phyloP scores from a whole-genome alignment of 2,329 filamentous ascomycete genomes.

The Penicillium olsonii region DNA sequence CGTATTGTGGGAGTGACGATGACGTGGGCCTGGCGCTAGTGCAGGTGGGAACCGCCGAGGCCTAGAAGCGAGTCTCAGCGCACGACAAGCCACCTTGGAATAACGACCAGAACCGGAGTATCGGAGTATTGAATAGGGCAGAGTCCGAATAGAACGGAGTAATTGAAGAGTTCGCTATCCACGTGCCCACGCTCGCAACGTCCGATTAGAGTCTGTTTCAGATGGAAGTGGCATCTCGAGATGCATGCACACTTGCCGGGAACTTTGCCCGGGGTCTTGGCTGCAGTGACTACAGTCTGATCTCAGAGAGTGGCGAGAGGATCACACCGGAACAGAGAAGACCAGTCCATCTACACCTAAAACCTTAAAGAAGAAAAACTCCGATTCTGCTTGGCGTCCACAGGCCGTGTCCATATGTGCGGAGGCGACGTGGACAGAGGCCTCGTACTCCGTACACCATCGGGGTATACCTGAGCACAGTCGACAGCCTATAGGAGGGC shows the following conservation, averaged over 20 bases:
- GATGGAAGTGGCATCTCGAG: neutral
- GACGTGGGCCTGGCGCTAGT: slow-evolving; percentile 5
- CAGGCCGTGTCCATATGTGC: neutral
- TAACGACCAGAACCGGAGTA: slow-evolving; percentile 1
- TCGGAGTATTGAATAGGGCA: too few species aligned
- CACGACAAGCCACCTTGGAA: slow-evolving; percentile 1
- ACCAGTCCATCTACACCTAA: neutral
- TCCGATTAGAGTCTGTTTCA: neutral
- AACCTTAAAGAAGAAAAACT: neutral
- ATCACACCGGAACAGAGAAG: too few species aligned
- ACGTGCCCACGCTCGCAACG: neutral
- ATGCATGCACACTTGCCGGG: slow-evolving; percentile 2
- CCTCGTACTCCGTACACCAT: too few species aligned
- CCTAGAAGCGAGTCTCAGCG: neutral
- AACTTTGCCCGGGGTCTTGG: neutral
- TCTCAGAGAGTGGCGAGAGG: slow-evolving; percentile 6
- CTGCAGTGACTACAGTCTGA: slow-evolving; percentile 5
- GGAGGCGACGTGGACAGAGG: neutral
- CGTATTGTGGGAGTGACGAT: neutral
- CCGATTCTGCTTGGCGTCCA: neutral
- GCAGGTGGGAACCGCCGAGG: neutral
- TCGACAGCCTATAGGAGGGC: slow-evolving; percentile 3
- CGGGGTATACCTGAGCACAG: neutral
- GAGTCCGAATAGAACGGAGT: neutral
- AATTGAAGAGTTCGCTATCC: neutral